Evolutionary conservation across 345 rosid species (phyloP).

Genomic region (Syzygium oleosum): DNA sequence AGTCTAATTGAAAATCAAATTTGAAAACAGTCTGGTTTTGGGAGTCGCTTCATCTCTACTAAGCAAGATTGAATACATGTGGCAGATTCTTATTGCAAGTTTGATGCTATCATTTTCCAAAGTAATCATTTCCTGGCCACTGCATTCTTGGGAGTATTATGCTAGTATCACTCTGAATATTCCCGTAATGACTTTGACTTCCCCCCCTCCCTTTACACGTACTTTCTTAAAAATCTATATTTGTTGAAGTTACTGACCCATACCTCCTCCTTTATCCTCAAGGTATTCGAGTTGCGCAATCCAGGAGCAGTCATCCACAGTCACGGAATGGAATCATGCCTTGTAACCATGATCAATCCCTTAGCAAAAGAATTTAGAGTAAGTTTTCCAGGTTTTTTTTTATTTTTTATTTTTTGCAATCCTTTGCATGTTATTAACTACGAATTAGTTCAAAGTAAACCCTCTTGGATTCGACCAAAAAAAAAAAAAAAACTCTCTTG

Average conservation of each 20-base stretch:
- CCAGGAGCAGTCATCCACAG: constrained; percentile 99
- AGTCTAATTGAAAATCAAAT: neutral
- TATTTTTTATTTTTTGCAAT: neutral
- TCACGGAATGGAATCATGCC: constrained; percentile 96
- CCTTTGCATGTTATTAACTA: neutral
- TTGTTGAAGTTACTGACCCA: neutral
- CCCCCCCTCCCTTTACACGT: neutral
- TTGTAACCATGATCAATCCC: constrained; percentile 89
- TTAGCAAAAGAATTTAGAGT: constrained; percentile 78
- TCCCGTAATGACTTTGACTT: neutral
- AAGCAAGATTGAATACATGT: neutral
- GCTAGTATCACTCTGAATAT: neutral
- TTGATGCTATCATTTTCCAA: neutral
- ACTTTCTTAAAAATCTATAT: neutral
- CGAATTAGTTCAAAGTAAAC: neutral
- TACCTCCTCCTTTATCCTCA: constrained; percentile 1
- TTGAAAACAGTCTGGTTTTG: neutral
- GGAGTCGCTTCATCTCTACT: neutral
- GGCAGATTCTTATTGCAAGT: neutral
- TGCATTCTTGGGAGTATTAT: neutral
- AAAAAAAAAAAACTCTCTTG: neutral
- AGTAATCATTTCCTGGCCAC: neutral
- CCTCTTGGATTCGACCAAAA: neutral
- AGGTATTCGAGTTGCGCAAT: constrained; percentile 84
- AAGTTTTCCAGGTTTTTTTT: constrained; percentile 15